Evolutionary conservation across 306 rosid genomes (phyloP).

Genomic region (Cicer yamashitae): DNA sequence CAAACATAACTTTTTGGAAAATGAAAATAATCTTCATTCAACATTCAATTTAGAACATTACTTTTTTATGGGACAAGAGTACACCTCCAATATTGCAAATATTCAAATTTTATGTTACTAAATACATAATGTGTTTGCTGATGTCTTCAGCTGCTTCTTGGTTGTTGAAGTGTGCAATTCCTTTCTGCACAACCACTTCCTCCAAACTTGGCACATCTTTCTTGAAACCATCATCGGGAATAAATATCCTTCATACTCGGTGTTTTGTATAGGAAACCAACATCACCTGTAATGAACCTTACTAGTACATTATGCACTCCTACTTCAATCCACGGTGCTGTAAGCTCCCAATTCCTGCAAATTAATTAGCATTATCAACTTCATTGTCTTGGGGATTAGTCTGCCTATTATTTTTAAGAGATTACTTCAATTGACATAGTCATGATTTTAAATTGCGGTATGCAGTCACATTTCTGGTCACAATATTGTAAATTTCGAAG

Average conservation of each 20-base stretch:
- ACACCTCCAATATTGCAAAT: not conserved
- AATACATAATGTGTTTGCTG: conserved; percentile 40
- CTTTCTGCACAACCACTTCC: conserved; percentile 54
- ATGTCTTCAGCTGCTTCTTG: conserved; percentile 51
- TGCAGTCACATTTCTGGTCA: too few species aligned
- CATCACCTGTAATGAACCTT: conserved; percentile 41
- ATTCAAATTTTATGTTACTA: not conserved
- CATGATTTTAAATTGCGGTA: too few species aligned
- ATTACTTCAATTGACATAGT: too few species aligned
- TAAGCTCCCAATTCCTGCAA: conserved; percentile 54
- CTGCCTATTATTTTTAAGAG: too few species aligned
- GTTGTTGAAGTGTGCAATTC: conserved; percentile 52
- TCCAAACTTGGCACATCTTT: conserved; percentile 48
- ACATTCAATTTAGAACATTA: not conserved
- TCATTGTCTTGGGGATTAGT: too few species aligned
- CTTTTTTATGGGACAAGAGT: not conserved
- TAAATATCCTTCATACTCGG: conserved; percentile 42
- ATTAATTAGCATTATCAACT: not conserved
- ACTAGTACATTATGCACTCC: conserved; percentile 41
- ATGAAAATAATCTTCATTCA: not conserved
- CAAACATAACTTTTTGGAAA: too few species aligned
- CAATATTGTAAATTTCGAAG: too few species aligned
- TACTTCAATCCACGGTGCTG: conserved; percentile 50
- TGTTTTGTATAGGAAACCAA: conserved; percentile 43
- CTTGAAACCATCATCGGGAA: conserved; percentile 45